Conservation (phyloP, 2,329 filamentous ascomycete species). For the Beauveria scarabaeidicola region DNA sequence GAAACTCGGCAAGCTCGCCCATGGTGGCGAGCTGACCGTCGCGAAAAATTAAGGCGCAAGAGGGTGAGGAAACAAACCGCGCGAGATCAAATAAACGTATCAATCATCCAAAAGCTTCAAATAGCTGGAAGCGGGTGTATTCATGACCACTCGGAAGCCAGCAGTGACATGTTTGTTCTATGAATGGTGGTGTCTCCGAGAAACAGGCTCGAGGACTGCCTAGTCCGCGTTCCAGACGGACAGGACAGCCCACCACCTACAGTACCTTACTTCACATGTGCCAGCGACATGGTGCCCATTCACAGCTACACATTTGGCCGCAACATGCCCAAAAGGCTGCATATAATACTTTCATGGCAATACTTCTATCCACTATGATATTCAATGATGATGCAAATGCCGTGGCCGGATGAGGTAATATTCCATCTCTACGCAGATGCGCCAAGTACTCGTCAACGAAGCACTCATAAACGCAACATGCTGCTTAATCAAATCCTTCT, state of each 20-base stretch:
- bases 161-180: neutral
- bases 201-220: neutral
- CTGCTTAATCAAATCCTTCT: constrained; percentile 7
- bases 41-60: neutral
- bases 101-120: neutral
- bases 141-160: neutral
- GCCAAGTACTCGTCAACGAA: neutral
- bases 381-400: neutral
- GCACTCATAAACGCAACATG: neutral
- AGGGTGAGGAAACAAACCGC: neutral
- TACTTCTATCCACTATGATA: neutral
- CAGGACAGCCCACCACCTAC: neutral
- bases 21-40: constrained; percentile 30
- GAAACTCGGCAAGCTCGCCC: constrained; percentile 61
- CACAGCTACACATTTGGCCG: neutral
- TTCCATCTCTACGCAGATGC: neutral
- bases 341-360: neutral
- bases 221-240: neutral
- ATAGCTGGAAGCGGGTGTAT: neutral
- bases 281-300: neutral
- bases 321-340: neutral
- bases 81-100: neutral
- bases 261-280: neutral
- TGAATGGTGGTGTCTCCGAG: neutral
- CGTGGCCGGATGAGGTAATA: neutral